Percentiles rank a stretch among this genome's conserved stretches.
Evolutionary conservation across 495 filamentous ascomycete species (phyloP).

Genomic region (Xylaria telfairii): DNA sequence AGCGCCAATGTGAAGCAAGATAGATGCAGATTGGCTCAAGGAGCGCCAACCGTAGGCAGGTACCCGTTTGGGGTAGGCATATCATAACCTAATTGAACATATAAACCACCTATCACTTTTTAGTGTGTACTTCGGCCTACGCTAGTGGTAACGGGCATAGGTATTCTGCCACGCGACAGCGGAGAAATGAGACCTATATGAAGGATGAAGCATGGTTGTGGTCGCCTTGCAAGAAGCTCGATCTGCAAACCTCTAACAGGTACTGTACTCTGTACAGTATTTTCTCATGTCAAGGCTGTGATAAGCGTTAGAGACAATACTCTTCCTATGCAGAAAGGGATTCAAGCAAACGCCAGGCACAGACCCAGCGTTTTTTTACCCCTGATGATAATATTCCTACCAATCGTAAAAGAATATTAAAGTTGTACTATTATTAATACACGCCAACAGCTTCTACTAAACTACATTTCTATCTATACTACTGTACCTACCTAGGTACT

Average conservation of each 20-base stretch:
- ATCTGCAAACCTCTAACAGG: neutral
- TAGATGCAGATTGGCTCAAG: neutral
- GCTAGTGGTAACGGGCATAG: neutral
- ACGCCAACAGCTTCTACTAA: slow-evolving; percentile 15
- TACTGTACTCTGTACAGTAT: neutral
- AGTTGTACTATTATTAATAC: too few relatives aligned
- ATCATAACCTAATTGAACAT: neutral
- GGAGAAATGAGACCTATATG: slow-evolving; percentile 3
- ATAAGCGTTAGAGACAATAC: too few relatives aligned
- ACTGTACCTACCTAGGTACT: too few relatives aligned
- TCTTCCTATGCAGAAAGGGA: neutral
- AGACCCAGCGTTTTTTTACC: neutral
- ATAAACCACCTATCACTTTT: neutral
- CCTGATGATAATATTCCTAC: neutral
- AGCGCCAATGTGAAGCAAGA: slow-evolving; percentile 11
- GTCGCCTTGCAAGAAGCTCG: neutral
- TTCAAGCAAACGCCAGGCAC: neutral
- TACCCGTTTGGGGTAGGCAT: slow-evolving; percentile 9
- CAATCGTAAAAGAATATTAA: too few relatives aligned
- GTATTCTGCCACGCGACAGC: slow-evolving; percentile 15
- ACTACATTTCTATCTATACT: too few relatives aligned
- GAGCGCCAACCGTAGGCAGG: slow-evolving; percentile 5
- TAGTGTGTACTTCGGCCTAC: slow-evolving; percentile 1
- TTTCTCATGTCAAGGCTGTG: neutral
- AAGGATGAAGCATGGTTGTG: too few relatives aligned